A percentile compares a stretch with the other conserved stretches of the same genome.
Conservation (phyloP, 2,329 filamentous ascomycete genomes). For the Exophiala spinifera region DNA sequence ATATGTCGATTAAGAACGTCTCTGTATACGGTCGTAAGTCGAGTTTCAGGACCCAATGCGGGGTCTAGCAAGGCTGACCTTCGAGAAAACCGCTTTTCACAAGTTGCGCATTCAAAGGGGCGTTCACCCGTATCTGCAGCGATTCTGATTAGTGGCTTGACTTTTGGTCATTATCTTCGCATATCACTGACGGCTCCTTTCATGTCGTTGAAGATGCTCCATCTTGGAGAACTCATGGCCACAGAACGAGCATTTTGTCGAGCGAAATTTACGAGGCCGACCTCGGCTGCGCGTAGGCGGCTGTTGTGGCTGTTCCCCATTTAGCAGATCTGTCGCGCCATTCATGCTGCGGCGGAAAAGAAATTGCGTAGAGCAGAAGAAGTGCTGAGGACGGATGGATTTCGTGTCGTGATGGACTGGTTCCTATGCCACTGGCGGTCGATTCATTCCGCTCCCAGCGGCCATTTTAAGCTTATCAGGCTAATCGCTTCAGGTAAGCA, state of each 20-base stretch:
- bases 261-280: neutral
- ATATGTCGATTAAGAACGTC: slow-evolving; percentile 1
- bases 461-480: too few species aligned
- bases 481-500: too few species aligned
- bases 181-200: neutral
- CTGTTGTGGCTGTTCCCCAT: neutral
- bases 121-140: neutral
- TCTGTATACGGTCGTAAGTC: neutral
- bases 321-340: neutral
- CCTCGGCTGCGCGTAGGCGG: neutral
- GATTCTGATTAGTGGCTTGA: too few species aligned
- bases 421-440: too few species aligned
- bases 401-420: too few species aligned
- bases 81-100: slow-evolving; percentile 1
- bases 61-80: neutral
- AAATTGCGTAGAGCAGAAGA: neutral
- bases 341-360: neutral
- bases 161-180: too few species aligned
- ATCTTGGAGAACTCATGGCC: slow-evolving; percentile 1
- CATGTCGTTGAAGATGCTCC: slow-evolving; percentile 3
- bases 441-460: too few species aligned
- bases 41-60: neutral
- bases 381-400: too few species aligned
- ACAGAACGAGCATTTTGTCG: neutral
- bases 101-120: neutral